Evolutionary conservation across 1,284 basidiomycete genomes (phyloP).

Genomic region (Leccinum cinnamomeum): DNA sequence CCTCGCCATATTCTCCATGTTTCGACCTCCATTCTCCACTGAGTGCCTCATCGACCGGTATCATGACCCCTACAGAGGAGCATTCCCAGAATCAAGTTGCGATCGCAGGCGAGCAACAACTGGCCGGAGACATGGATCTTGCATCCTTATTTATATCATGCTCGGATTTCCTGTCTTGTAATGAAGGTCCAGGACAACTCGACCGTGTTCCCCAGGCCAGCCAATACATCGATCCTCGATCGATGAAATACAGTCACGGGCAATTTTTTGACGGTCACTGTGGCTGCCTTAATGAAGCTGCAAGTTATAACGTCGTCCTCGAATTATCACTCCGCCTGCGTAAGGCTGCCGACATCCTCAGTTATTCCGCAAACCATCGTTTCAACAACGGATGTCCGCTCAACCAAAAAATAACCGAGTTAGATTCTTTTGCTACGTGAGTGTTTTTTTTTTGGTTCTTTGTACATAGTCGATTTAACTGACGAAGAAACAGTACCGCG

Average conservation of each 20-base stretch:
- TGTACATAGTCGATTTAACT: neutral
- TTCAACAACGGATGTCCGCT: slow-evolving; percentile 47
- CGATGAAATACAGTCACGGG: slow-evolving; percentile 18
- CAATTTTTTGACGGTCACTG: slow-evolving; percentile 43
- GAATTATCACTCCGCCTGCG: slow-evolving; percentile 62
- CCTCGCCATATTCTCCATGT: slow-evolving; percentile 14
- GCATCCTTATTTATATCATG: slow-evolving; percentile 43
- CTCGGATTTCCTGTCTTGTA: slow-evolving; percentile 32
- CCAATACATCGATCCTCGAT: slow-evolving; percentile 12
- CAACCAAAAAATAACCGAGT: slow-evolving; percentile 52
- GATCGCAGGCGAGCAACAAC: slow-evolving; percentile 31
- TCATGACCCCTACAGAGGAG: slow-evolving; percentile 44
- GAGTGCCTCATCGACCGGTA: slow-evolving; percentile 43
- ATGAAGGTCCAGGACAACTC: slow-evolving; percentile 14
- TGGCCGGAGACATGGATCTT: slow-evolving; percentile 37
- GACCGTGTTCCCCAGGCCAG: slow-evolving; percentile 9
- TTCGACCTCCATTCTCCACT: slow-evolving; percentile 35
- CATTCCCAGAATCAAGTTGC: slow-evolving; percentile 33
- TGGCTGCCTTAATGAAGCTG: slow-evolving; percentile 54
- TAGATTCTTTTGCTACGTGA: slow-evolving; percentile 59
- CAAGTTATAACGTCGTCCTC: slow-evolving; percentile 55
- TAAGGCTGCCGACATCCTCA: slow-evolving; percentile 55
- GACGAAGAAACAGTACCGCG: slow-evolving; percentile 32
- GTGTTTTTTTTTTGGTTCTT: slow-evolving; percentile 22
- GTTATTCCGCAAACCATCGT: slow-evolving; percentile 50